phyloP scores from a whole-genome alignment of 768 basidiomycete genomes.

The Rickenella mellea region DNA sequence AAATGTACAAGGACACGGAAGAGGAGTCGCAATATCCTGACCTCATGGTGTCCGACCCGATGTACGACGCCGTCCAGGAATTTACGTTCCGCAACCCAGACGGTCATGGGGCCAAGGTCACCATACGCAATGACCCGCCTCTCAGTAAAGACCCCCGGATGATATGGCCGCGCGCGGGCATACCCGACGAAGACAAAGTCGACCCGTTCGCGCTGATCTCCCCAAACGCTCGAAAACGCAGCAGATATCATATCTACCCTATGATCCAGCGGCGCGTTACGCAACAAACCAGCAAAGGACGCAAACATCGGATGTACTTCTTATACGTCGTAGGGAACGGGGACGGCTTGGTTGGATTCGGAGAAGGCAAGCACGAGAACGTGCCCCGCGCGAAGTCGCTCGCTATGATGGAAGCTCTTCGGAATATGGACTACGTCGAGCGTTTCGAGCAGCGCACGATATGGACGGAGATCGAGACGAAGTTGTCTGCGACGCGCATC shows the following conservation, averaged over 20 bases:
- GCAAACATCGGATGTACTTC: conserved; percentile 52
- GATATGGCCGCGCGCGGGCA: conserved; percentile 18
- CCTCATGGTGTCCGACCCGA: conserved; percentile 51
- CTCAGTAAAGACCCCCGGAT: conserved; percentile 15
- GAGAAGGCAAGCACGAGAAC: conserved; percentile 70
- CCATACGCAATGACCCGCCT: conserved; percentile 64
- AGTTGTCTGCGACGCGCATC: conserved; percentile 77
- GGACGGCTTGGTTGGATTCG: conserved; percentile 73
- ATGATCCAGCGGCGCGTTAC: conserved; percentile 50
- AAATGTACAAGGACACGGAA: too few relatives aligned
- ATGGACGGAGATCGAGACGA: conserved; percentile 81
- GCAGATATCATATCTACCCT: conserved; percentile 28
- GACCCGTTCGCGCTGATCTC: conserved; percentile 26
- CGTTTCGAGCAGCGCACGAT: conserved; percentile 94
- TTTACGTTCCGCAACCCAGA: conserved; percentile 43
- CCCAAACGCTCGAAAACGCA: conserved; percentile 12
- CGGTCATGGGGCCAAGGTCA: conserved; percentile 48
- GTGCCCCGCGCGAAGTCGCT: conserved; percentile 40
- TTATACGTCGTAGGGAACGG: conserved; percentile 77
- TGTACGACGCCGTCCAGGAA: conserved; percentile 53
- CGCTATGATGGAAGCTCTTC: conserved; percentile 61
- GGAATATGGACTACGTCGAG: conserved; percentile 87
- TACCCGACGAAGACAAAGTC: conserved; percentile 9
- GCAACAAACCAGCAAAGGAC: conserved; percentile 93
- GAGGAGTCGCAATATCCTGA: too few relatives aligned